Conservation (phyloP, 495 filamentous ascomycete species). For the Sporormia fimetaria region DNA sequence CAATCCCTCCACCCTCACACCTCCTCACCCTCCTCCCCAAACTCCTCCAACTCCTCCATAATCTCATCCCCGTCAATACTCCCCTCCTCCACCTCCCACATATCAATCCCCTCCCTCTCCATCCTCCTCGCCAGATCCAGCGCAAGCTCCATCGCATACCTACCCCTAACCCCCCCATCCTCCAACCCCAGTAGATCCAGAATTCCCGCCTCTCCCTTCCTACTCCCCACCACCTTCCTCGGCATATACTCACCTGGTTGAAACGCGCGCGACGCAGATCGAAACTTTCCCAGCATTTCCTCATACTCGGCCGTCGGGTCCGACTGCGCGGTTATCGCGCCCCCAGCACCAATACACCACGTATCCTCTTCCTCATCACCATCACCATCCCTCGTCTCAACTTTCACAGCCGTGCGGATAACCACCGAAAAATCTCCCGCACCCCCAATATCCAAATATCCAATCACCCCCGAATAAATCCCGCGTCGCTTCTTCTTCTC, state of each 20-base stretch:
- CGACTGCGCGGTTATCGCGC: slow-evolving; percentile 75
- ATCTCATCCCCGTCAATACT: too few species aligned
- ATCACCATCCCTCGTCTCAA: slow-evolving; percentile 35
- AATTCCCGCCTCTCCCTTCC: too few species aligned
- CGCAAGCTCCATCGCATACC: too few species aligned
- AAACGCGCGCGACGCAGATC: slow-evolving; percentile 47
- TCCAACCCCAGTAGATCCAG: too few species aligned
- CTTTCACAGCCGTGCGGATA: slow-evolving; percentile 67
- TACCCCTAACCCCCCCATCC: too few species aligned
- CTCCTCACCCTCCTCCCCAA: too few species aligned
- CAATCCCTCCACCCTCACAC: too few species aligned
- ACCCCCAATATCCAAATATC: slow-evolving; percentile 78
- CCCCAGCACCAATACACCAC: slow-evolving; percentile 82
- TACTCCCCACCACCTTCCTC: too few species aligned
- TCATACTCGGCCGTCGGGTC: slow-evolving; percentile 69
- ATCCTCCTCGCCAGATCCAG: too few species aligned
- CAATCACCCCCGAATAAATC: slow-evolving; percentile 79
- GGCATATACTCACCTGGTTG: not conserved
- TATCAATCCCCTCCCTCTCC: too few species aligned
- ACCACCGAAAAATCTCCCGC: slow-evolving; percentile 79
- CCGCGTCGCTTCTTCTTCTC: slow-evolving; percentile 57
- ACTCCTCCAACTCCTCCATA: too few species aligned
- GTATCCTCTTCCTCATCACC: slow-evolving; percentile 31
- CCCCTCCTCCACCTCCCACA: too few species aligned
- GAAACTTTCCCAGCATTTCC: slow-evolving; percentile 80